Conservation (phyloP, 306 rosid species). For the Albizia julibrissin region DNA sequence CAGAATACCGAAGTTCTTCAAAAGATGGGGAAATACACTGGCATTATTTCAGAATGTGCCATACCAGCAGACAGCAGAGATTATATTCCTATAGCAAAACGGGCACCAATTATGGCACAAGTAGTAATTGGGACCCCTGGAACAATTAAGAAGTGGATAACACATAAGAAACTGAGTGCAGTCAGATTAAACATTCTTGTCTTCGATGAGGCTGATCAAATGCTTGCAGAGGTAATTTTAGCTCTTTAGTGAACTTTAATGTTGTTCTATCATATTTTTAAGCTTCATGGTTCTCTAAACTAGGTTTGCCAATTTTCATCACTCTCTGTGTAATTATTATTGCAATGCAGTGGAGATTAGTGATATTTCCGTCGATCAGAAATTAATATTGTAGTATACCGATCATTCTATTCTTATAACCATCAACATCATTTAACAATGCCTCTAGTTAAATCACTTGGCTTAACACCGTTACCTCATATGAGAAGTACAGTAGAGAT, state of each 20-base stretch:
- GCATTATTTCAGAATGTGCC: constrained; percentile 75
- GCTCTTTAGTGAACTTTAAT: not conserved
- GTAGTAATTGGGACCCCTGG: constrained; percentile 96
- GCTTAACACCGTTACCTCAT: not conserved
- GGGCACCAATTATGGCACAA: constrained; percentile 68
- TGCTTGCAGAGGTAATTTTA: constrained; percentile 65
- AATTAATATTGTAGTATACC: not conserved
- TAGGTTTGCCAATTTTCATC: not conserved
- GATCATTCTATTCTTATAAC: not conserved
- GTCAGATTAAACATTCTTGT: constrained; percentile 69
- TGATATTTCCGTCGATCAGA: not conserved
- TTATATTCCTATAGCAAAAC: constrained; percentile 34
- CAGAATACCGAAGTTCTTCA: constrained; percentile 84
- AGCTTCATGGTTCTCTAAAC: not conserved
- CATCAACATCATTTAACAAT: not conserved
- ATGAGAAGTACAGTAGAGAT: not conserved
- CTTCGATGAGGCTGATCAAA: constrained; percentile 95
- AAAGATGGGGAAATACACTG: constrained; percentile 82
- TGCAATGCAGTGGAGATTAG: not conserved
- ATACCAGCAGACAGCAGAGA: constrained; percentile 62
- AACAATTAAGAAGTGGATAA: constrained; percentile 73
- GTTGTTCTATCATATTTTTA: not conserved
- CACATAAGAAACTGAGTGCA: constrained; percentile 53
- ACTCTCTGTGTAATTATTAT: not conserved
- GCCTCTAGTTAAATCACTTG: not conserved